Base-by-base conservation (phyloP, 768 basidiomycete species). In the Nevesoporus exiguus region DNA sequence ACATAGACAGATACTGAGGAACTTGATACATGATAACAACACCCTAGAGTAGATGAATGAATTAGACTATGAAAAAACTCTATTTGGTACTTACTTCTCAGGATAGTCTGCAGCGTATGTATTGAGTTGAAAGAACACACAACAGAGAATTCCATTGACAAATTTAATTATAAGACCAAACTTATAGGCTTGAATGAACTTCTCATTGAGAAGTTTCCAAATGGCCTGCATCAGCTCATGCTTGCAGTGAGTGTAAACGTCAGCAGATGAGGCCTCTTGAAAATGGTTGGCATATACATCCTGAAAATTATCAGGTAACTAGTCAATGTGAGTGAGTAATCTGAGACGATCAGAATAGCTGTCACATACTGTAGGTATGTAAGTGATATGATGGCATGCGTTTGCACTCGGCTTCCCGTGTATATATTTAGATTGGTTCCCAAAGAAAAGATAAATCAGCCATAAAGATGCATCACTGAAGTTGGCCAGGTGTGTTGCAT, bases 151-250 rank as follows among this genome's bases (percentile, higher is more conserved):
- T 0, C 55, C 55, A 48, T 67, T 63, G 29, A 3, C 3, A 37
- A 43, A 63, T 7, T 31, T 14, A 13, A 66, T 50, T 11, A 61
- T 40, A 3, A 67, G 31, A 0, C 66, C 66, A 45, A 46, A 9
- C 4, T 44, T 15, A 17, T 63, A 68, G 0, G 60, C 60, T 0
- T 55, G 11, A 0, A 47, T 13, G 29, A 68, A 63, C 3, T 51
- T 3, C 7, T 59, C 55, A n/a, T 65, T 24, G 1, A 68, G 53
- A 0, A 60, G 37, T 5, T 10, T 25, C 55, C 55, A 64, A 0
- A 62, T 36, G 0, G 55, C 55, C 0, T 68, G 66, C 9, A 64
- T 46, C 0, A 68, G 37, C 37, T 68, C 61, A 7, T 44, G 46
- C 27, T 58, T 60, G 47, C 59, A 60, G 31, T 66, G 60, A 5